Evolutionary conservation across 2,329 filamentous ascomycete species (phyloP).

Genomic region (Fusarium acutatum): DNA sequence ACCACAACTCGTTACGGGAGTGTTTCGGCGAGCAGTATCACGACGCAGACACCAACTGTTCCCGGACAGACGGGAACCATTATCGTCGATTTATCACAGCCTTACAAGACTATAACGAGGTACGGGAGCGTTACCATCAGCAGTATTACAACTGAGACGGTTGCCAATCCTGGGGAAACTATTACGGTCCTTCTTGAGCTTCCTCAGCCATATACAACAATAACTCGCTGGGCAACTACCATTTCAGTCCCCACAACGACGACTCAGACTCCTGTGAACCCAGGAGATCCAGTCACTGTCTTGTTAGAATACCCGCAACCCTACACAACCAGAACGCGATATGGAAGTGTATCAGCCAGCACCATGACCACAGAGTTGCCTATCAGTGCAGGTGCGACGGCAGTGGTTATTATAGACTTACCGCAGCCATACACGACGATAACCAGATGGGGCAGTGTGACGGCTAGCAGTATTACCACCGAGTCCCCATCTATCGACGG

Average conservation of each 20-base stretch:
- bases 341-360: neutral
- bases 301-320: neutral
- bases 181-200: neutral
- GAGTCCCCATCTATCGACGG: too few relatives aligned
- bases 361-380: neutral
- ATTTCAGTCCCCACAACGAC: neutral
- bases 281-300: neutral
- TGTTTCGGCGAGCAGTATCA: neutral
- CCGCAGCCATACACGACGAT: neutral
- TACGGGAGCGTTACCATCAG: neutral
- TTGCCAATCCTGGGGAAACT: neutral
- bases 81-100: neutral
- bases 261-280: fast-evolving
- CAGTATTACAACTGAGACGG: neutral
- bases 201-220: neutral
- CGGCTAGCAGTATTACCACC: too few relatives aligned
- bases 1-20: neutral
- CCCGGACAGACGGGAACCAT: neutral
- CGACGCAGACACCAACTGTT: neutral
- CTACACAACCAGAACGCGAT: neutral
- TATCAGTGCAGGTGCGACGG: neutral
- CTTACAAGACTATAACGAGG: neutral
- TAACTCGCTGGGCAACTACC: fast-evolving
- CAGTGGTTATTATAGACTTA: neutral
- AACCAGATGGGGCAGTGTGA: neutral